Conservation (phyloP, 148 eudicot genomes). For the Polygonum maritimum region DNA sequence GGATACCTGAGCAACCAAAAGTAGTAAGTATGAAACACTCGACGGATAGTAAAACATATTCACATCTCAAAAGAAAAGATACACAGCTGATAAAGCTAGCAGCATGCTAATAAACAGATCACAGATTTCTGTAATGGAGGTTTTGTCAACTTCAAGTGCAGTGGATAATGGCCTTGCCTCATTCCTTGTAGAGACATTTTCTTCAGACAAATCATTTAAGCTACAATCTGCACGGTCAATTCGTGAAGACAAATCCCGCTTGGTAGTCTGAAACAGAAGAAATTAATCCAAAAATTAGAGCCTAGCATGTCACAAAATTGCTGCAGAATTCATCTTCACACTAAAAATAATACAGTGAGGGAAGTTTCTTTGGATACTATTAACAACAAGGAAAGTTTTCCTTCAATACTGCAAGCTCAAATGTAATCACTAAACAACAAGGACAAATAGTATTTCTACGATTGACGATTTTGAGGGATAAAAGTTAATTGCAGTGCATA, state of each 20-base stretch:
- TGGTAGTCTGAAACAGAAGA: slow-evolving; percentile 32
- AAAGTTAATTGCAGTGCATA: background rate
- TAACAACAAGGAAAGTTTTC: background rate
- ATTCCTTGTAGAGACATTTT: slow-evolving; percentile 31
- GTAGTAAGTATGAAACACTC: background rate
- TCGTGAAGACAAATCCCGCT: slow-evolving; percentile 37
- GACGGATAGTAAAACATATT: background rate
- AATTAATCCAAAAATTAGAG: background rate
- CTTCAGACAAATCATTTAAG: slow-evolving; percentile 35
- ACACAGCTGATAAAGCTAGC: background rate
- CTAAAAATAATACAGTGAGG: too few species aligned
- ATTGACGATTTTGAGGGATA: background rate
- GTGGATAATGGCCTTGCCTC: slow-evolving; percentile 25
- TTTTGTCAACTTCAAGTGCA: background rate
- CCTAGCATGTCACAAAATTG: background rate
- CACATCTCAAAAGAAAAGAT: background rate
- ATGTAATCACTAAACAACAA: background rate
- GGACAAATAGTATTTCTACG: background rate
- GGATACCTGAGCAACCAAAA: slow-evolving; percentile 27
- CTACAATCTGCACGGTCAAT: slow-evolving; percentile 41
- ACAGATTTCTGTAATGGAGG: background rate
- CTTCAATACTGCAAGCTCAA: background rate
- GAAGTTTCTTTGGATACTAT: too few species aligned
- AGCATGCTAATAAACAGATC: background rate
- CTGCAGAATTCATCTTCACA: background rate